These are phyloP conservation scores for Cryptosporidium felis DNA, from an alignment of 169 alveolate genomes.

Conservation along the genomic window DNA sequence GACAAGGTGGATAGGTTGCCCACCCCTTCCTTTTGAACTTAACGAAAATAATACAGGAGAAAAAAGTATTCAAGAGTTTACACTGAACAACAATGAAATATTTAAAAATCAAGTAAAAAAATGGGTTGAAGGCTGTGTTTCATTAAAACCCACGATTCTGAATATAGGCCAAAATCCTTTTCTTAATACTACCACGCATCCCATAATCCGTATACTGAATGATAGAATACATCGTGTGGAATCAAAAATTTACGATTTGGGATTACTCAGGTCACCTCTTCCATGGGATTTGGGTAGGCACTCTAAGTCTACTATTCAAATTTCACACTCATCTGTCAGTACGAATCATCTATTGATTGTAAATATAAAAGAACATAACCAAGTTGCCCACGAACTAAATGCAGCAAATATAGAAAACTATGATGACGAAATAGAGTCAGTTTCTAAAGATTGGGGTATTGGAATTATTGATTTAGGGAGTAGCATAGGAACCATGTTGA, in stretches of 20 bases:
- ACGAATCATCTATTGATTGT: conserved; percentile 84
- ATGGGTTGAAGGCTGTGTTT: conserved; percentile 60
- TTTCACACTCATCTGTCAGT: conserved; percentile 90
- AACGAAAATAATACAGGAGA: neutral
- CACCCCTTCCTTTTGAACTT: conserved; percentile 49
- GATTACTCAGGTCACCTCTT: conserved; percentile 71
- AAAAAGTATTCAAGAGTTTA: neutral
- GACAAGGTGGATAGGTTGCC: conserved; percentile 62
- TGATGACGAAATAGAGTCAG: neutral
- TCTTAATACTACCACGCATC: conserved; percentile 25
- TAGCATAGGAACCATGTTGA: conserved; percentile 89
- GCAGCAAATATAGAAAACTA: neutral
- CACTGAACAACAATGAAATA: neutral
- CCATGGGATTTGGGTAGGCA: conserved; percentile 93
- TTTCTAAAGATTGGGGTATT: conserved; percentile 36
- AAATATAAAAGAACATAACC: conserved; percentile 65
- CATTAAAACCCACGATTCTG: conserved; percentile 50
- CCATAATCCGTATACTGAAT: conserved; percentile 46
- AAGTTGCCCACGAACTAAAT: neutral
- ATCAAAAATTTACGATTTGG: conserved; percentile 57
- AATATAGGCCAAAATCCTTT: conserved; percentile 53
- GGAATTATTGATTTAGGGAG: conserved; percentile 83
- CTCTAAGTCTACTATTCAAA: conserved; percentile 83
- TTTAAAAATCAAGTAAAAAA: conserved; percentile 56
- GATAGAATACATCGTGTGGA: conserved; percentile 67